Percentiles rank a stretch among this genome's conserved stretches.
phyloP scores from a whole-genome alignment of 495 filamentous ascomycete genomes.

The Podospora anserina region DNA sequence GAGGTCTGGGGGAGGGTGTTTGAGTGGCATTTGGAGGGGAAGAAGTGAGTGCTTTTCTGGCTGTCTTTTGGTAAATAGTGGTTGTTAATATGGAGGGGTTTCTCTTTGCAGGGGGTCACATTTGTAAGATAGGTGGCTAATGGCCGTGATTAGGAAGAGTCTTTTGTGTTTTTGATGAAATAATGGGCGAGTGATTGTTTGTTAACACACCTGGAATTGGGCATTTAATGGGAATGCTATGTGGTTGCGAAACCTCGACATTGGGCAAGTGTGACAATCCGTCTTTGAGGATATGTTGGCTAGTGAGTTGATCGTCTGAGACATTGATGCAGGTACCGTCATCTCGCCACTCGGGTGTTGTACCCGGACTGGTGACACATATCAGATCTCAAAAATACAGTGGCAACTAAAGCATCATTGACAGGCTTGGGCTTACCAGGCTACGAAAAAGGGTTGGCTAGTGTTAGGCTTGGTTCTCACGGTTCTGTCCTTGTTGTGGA shows the following conservation, averaged over 20 bases:
- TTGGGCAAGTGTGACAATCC: no score
- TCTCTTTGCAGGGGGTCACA: background rate
- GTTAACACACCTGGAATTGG: background rate
- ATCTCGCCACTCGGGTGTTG: background rate
- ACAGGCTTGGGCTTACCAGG: no score
- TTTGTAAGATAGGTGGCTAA: background rate
- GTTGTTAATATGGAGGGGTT: no score
- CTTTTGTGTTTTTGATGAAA: background rate
- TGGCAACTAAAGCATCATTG: no score
- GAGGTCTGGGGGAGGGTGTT: slow-evolving; percentile 77
- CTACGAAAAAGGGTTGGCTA: no score
- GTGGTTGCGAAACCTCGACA: no score
- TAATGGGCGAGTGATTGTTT: background rate
- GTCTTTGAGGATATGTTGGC: background rate
- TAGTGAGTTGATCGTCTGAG: background rate
- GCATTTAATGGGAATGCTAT: background rate
- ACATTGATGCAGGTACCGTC: background rate
- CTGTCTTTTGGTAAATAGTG: no score
- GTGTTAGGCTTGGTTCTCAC: no score
- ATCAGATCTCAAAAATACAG: background rate
- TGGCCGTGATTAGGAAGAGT: background rate
- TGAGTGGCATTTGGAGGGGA: slow-evolving; percentile 71
- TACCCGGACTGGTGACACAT: background rate
- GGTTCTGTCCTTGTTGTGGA: no score
- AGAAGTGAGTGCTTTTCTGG: slow-evolving; percentile 9